Evolutionary conservation across 768 basidiomycete genomes (phyloP).

Genomic region (Myochromella boudieri): DNA sequence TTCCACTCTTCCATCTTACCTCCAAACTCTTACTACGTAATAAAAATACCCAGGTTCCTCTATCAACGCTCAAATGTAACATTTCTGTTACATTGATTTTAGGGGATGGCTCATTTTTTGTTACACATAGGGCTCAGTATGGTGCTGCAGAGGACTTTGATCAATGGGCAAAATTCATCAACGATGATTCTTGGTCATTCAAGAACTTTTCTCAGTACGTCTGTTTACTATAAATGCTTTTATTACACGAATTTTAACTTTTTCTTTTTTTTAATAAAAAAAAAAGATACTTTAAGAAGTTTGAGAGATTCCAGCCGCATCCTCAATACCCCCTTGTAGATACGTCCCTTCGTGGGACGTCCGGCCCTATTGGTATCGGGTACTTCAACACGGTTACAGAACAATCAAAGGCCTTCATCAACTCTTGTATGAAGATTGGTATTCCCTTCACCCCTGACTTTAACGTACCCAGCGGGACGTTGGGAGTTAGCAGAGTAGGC

Average conservation of each 20-base stretch:
- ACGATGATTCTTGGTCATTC: constrained; percentile 64
- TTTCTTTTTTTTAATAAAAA: not conserved
- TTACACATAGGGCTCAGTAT: constrained; percentile 50
- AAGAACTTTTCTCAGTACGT: constrained; percentile 48
- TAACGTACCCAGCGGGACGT: constrained; percentile 54
- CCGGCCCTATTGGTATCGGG: constrained; percentile 61
- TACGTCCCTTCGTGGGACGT: constrained; percentile 40
- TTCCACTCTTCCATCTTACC: too few relatives aligned
- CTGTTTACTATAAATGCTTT: not conserved
- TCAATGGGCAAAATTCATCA: constrained; percentile 56
- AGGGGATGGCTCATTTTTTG: too few relatives aligned
- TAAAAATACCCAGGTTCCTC: constrained; percentile 46
- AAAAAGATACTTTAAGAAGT: constrained; percentile 71
- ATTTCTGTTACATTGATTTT: not conserved
- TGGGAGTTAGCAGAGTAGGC: constrained; percentile 63
- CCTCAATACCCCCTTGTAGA: constrained; percentile 53
- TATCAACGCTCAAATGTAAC: constrained; percentile 59
- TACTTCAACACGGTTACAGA: constrained; percentile 49
- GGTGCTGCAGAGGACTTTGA: constrained; percentile 74
- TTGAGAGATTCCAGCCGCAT: constrained; percentile 58
- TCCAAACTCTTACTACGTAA: not conserved
- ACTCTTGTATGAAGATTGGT: constrained; percentile 52
- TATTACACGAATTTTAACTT: not conserved
- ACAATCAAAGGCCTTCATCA: constrained; percentile 51
- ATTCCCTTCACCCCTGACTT: constrained; percentile 65